A percentile compares a stretch with the other conserved stretches of the same genome.
phyloP scores from a whole-genome alignment of 805 yeast genomes.

The Candida succiphila region DNA sequence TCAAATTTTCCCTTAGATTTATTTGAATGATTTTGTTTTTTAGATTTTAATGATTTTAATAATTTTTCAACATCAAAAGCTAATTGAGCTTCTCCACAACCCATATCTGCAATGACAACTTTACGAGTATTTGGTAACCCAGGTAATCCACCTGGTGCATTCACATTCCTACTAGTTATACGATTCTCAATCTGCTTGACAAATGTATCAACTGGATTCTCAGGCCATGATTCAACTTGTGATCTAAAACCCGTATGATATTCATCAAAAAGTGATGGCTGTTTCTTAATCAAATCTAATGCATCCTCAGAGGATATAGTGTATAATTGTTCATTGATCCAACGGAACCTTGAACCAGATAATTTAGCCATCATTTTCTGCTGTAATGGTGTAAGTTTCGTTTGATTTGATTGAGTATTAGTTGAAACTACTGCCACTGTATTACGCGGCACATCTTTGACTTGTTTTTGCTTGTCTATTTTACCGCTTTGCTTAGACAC shows the following conservation, averaged over 20 bases:
- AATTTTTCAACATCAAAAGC: conserved; percentile 54
- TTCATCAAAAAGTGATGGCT: conserved; percentile 86
- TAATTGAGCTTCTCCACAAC: conserved; percentile 95
- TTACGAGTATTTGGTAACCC: conserved; percentile 46
- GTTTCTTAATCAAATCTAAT: conserved; percentile 56
- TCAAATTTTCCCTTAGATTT: conserved; percentile 6
- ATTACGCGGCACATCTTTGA: not conserved
- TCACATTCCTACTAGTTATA: conserved; percentile 50
- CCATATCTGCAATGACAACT: conserved; percentile 94
- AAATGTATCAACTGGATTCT: conserved; percentile 92
- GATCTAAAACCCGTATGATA: conserved; percentile 93
- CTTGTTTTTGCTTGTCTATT: conserved; percentile 2
- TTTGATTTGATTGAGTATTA: not conserved
- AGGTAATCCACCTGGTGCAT: conserved; percentile 95
- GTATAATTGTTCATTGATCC: conserved; percentile 97
- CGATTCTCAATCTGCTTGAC: conserved; percentile 58
- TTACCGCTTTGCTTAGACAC: conserved; percentile 5
- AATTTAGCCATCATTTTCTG: conserved; percentile 92
- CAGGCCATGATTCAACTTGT: conserved; percentile 97
- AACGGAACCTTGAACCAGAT: conserved; percentile 90
- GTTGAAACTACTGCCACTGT: not conserved
- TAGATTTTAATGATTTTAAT: conserved; percentile 27
- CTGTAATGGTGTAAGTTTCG: conserved; percentile 74
- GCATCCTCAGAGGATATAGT: conserved; percentile 79
- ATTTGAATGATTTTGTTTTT: conserved; percentile 9